Evolutionary conservation across 1,139 yeast species (phyloP).

Genomic region (Debaryomycetaceae sp.): DNA sequence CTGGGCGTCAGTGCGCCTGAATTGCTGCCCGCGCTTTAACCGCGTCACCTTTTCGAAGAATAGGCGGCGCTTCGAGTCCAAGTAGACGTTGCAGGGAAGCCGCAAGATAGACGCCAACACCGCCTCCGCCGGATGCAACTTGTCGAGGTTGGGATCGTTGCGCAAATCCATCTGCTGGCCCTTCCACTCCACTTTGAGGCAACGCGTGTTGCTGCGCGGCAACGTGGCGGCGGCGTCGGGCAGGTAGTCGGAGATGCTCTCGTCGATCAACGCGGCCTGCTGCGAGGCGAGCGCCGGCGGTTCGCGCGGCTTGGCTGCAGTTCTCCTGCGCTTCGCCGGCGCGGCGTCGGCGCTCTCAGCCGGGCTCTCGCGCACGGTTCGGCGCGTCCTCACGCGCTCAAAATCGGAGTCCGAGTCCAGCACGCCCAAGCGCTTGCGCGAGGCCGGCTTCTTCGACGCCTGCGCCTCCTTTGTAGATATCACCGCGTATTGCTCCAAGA

Average conservation of each 20-base stretch:
- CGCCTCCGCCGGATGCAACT: conserved; percentile 91
- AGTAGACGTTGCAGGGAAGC: conserved; percentile 79
- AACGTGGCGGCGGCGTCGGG: conserved; percentile 59
- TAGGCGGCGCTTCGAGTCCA: conserved; percentile 88
- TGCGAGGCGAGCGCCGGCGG: conserved; percentile 38
- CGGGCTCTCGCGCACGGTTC: conserved; percentile 40
- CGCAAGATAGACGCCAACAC: conserved; percentile 82
- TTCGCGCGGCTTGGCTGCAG: conserved; percentile 21
- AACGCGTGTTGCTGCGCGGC: conserved; percentile 61
- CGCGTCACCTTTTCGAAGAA: conserved; percentile 86
- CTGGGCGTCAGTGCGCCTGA: conserved; percentile 96
- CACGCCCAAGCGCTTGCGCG: conserved; percentile 6
- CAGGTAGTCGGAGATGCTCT: conserved; percentile 64
- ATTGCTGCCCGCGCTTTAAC: conserved; percentile 69
- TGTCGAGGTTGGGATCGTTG: conserved; percentile 63
- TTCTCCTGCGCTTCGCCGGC: conserved; percentile 38
- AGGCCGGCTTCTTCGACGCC: conserved; percentile 7
- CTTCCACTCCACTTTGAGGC: conserved; percentile 92
- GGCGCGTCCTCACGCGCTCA: conserved; percentile 59
- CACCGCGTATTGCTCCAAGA: conserved; percentile 45
- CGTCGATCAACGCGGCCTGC: conserved; percentile 52
- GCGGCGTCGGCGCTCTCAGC: conserved; percentile 13
- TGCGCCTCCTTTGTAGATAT: conserved; percentile 19
- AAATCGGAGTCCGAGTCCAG: conserved; percentile 30
- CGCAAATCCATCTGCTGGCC: conserved; percentile 94